phyloP scores from a whole-genome alignment of 1,284 basidiomycete genomes.

The Irpex sp. region DNA sequence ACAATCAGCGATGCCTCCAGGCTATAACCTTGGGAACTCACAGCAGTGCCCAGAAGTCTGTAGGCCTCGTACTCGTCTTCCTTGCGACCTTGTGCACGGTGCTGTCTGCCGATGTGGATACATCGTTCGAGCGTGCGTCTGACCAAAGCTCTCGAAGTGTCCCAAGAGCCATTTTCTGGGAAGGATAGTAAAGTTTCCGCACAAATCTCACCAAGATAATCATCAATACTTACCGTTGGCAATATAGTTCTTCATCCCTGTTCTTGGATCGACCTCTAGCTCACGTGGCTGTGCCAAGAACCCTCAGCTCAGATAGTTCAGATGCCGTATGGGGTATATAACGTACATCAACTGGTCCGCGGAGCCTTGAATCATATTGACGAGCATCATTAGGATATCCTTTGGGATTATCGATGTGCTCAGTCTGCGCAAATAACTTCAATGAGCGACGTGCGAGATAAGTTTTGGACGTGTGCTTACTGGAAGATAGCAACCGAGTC shows the following conservation, averaged over 20 bases:
- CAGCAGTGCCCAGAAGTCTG: slow-evolving; percentile 71
- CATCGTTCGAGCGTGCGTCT: slow-evolving; percentile 74
- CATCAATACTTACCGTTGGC: slow-evolving; percentile 59
- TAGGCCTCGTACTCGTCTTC: slow-evolving; percentile 83
- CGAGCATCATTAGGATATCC: slow-evolving; percentile 86
- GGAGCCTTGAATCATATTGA: slow-evolving; percentile 68
- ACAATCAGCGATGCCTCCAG: neutral
- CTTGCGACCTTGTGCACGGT: slow-evolving; percentile 55
- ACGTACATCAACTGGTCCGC: slow-evolving; percentile 66
- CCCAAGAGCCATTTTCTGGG: slow-evolving; percentile 74
- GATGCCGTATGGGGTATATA: neutral
- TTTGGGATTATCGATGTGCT: slow-evolving; percentile 89
- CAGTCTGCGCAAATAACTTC: slow-evolving; percentile 43
- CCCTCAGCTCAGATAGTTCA: neutral
- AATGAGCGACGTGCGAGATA: neutral
- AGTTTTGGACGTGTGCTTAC: slow-evolving; percentile 32
- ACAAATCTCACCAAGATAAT: neutral
- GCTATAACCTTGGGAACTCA: slow-evolving; percentile 27
- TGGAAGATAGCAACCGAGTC: slow-evolving; percentile 86
- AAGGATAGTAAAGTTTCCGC: neutral
- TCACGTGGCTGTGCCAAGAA: slow-evolving; percentile 58
- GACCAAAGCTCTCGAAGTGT: slow-evolving; percentile 84
- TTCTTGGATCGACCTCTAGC: slow-evolving; percentile 81
- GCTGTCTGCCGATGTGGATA: slow-evolving; percentile 62
- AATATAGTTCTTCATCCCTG: slow-evolving; percentile 97